Conservation (phyloP, 176 grass and related monocot genomes). For the Phragmites australis region DNA sequence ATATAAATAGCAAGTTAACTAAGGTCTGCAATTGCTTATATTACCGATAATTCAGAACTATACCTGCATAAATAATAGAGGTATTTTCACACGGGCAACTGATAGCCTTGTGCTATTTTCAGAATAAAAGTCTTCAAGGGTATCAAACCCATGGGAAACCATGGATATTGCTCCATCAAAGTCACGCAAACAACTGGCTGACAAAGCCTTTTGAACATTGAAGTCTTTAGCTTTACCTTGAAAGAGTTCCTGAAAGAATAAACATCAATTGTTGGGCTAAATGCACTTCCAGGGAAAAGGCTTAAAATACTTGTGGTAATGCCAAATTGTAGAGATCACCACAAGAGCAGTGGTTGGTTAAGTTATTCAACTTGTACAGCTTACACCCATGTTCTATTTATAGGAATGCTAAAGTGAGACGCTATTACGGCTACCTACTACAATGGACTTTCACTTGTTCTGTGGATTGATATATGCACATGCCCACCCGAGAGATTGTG, state of each 20-base stretch:
- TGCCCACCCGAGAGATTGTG: background rate
- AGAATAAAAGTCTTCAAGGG: conserved; percentile 75
- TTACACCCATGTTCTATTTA: background rate
- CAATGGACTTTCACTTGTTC: background rate
- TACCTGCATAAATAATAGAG: conserved; percentile 90
- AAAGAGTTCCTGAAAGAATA: conserved; percentile 89
- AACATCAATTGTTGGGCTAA: conserved; percentile 22
- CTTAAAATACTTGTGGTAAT: conserved; percentile 1
- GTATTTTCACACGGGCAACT: conserved; percentile 62
- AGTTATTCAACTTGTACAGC: conserved; percentile 1
- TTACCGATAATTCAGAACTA: conserved; percentile 19
- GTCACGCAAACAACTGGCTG: conserved; percentile 60
- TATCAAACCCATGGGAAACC: conserved; percentile 75
- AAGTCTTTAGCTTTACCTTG: conserved; percentile 88
- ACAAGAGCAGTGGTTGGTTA: background rate
- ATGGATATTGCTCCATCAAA: conserved; percentile 92
- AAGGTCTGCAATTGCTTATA: background rate
- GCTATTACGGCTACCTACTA: conserved; percentile 4
- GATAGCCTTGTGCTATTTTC: conserved; percentile 60
- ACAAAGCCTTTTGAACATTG: conserved; percentile 76
- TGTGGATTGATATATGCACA: background rate
- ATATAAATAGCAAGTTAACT: conserved; percentile 12
- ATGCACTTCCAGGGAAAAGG: conserved; percentile 18
- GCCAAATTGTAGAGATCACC: conserved; percentile 8
- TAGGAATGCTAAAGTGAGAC: background rate